Evolutionary conservation across 805 yeast species (phyloP), one percentile per base, ranked within the genome.

Genomic region (Spathaspora gorwiae): DNA sequence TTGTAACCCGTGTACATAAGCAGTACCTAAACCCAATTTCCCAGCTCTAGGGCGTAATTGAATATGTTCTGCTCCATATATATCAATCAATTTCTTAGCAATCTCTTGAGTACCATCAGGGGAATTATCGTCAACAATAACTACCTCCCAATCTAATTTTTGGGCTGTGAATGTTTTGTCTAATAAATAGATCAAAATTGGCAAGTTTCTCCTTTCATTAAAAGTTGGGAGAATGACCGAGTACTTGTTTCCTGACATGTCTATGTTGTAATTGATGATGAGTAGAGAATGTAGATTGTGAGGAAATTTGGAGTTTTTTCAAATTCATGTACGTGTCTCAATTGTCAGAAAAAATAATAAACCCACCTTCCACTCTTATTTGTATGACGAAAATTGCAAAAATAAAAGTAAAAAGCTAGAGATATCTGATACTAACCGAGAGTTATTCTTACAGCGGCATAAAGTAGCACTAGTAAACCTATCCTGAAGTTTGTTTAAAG

Each of bases 31-130:
- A 13, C 92, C 92, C 46, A 84, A 73, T 62, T 85, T 84, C 37
- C 90, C 90, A 2, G 85, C 81, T 57, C 92, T 78, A 24, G 92
- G 80, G 58, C 82, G 73, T 59, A 84, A 74, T 47, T 79, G 78
- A 44, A 84, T 78, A 57, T 75, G 84, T 19, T 80, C 76, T 14
- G 63, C 57, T 7, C 88, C 88, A 58, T 81, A 83, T 7, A 80
- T 65, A 32, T 66, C 65, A 49, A 80, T 73, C 53, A 81, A 68
- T 60, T 80, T 75, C 50, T 78, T 73, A 50, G 89, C 90, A 42
- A 83, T 75, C 12, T 78, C 84, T 60, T 84, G 90, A 15, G 92
- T 84, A 7, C 92, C 92, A 61, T 84, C 92, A 37, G 92, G 92
- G 9, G 90, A 84, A 51, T 76, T 80, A 59, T 84, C 92, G 57